phyloP scores from a whole-genome alignment of 257 asterid species.

The Paulownia fortunei region DNA sequence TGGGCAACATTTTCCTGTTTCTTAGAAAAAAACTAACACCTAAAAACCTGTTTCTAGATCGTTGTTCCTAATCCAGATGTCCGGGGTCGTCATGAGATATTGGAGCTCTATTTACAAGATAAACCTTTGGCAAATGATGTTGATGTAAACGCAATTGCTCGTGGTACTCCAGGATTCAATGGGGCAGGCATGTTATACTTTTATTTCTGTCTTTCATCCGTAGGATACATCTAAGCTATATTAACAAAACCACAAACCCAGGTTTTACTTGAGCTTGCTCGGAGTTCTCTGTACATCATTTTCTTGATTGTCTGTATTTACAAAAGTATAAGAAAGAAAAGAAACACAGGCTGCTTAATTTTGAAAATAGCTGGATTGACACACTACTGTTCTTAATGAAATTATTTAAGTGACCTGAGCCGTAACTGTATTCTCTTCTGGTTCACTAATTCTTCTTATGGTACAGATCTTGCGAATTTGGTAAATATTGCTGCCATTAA shows the following conservation, averaged over 20 bases:
- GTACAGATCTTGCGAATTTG: constrained; percentile 86
- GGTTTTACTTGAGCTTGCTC: constrained; percentile 5
- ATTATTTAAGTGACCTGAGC: neutral
- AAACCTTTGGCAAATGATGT: constrained; percentile 88
- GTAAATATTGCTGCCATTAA: constrained; percentile 95
- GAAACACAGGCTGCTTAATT: neutral
- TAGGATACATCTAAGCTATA: constrained; percentile 3
- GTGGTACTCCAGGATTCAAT: constrained; percentile 98
- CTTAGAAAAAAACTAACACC: constrained; percentile 20
- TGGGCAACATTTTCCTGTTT: constrained; percentile 16
- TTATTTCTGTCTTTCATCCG: constrained; percentile 18
- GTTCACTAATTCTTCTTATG: constrained; percentile 25
- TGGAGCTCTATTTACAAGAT: constrained; percentile 91
- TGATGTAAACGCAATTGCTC: constrained; percentile 87
- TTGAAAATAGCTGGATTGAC: neutral
- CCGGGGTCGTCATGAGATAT: constrained; percentile 90
- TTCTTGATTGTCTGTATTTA: constrained; percentile 20
- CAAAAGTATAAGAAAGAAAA: neutral
- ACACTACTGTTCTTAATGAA: neutral
- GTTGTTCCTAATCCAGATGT: constrained; percentile 94
- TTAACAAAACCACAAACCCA: neutral
- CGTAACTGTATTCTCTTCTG: constrained; percentile 19
- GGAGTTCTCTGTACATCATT: neutral
- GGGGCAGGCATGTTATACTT: constrained; percentile 79
- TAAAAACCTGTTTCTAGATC: constrained; percentile 53